A percentile compares a stretch with the other conserved stretches of the same genome.
Evolutionary conservation across 1,284 basidiomycete genomes (phyloP).

Genomic region (Ganoderma sp.): DNA sequence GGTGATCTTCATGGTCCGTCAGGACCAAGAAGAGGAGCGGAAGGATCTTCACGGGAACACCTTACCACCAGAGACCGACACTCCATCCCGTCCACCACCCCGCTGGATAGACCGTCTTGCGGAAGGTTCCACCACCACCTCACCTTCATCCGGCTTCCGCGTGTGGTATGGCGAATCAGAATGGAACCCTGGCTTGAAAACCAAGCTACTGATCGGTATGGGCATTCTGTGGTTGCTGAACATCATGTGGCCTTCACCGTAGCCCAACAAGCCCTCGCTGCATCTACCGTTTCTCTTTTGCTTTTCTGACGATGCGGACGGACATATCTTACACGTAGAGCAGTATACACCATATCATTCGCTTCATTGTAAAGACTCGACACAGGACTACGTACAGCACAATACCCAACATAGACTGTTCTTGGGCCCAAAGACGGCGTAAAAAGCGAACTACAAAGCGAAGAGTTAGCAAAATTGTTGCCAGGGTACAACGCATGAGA

Average conservation of each 20-base stretch:
- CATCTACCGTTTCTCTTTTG: not conserved
- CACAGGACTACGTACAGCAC: conserved; percentile 5
- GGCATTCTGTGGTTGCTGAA: conserved; percentile 63
- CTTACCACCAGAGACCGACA: conserved; percentile 40
- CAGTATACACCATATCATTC: conserved; percentile 25
- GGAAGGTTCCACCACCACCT: conserved; percentile 41
- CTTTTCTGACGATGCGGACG: not conserved
- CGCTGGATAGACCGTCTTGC: conserved; percentile 65
- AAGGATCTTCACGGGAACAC: conserved; percentile 36
- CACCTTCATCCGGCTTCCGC: conserved; percentile 38
- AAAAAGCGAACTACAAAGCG: not conserved
- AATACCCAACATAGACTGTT: not conserved
- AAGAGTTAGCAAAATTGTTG: not conserved
- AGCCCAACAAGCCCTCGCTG: conserved; percentile 11
- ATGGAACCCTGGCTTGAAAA: conserved; percentile 45
- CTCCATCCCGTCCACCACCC: conserved; percentile 45
- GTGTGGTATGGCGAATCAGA: conserved; percentile 42
- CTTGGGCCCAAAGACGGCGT: not conserved
- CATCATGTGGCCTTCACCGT: conserved; percentile 56
- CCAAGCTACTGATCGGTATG: conserved; percentile 44
- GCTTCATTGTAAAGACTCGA: conserved; percentile 15
- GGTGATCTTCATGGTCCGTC: conserved; percentile 39
- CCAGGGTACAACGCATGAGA: conserved; percentile 22
- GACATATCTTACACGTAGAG: conserved; percentile 1
- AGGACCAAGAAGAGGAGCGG: conserved; percentile 30